A percentile compares a stretch with the other conserved stretches of the same genome.
phyloP scores from a whole-genome alignment of 345 rosid species.

The Gossypium anomalum region DNA sequence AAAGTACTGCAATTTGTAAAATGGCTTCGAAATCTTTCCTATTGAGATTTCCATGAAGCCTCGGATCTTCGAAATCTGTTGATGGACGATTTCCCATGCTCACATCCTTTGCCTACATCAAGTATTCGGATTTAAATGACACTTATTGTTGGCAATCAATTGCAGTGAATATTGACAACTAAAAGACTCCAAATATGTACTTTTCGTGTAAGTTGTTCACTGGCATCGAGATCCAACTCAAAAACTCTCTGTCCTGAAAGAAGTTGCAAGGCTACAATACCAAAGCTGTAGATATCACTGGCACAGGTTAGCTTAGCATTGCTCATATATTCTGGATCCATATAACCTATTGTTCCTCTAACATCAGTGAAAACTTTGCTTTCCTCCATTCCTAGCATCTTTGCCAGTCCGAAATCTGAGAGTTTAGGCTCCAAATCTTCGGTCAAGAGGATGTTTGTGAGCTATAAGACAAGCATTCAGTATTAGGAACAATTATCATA shows the following conservation, averaged over 20 bases:
- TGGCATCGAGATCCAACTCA: conserved; percentile 52
- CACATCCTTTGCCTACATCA: conserved; percentile 48
- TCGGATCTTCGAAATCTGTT: conserved; percentile 45
- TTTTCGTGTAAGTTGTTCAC: conserved; percentile 67
- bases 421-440: conserved; percentile 55
- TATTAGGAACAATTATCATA: background rate
- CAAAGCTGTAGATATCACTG: conserved; percentile 66
- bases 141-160: no score
- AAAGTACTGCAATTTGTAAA: conserved; percentile 42
- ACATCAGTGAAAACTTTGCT: conserved; percentile 70
- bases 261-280: conserved; percentile 57
- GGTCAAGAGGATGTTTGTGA: conserved; percentile 65
- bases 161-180: background rate
- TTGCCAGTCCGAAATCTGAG: conserved; percentile 64
- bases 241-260: conserved; percentile 63
- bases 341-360: conserved; percentile 71
- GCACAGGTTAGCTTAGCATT: conserved; percentile 61
- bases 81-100: conserved; percentile 36
- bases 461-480: conserved; percentile 28
- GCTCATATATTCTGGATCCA: conserved; percentile 76
- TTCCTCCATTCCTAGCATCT: conserved; percentile 64
- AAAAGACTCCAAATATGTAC: conserved; percentile 18
- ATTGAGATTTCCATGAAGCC: conserved; percentile 36
- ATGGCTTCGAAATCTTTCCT: conserved; percentile 42
- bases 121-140: background rate